phyloP scores from a whole-genome alignment of 2,329 filamentous ascomycete species.

The Thelonectria discophora region DNA sequence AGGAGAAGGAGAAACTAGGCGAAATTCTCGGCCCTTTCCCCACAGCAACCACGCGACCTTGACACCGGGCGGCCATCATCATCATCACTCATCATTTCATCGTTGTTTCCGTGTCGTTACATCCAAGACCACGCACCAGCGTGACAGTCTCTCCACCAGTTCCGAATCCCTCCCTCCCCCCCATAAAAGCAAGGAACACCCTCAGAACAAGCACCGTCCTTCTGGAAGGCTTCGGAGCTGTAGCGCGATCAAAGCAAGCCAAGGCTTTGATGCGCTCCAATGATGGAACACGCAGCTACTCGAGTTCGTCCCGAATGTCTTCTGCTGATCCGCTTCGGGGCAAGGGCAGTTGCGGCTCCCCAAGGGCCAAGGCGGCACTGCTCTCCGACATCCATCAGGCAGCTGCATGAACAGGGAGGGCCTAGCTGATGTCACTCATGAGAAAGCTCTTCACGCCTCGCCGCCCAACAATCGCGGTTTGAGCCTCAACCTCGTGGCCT shows the following conservation, averaged over 20 bases:
- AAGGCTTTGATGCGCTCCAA: conserved; percentile 37
- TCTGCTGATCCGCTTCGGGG: neutral
- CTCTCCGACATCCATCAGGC: conserved; percentile 8
- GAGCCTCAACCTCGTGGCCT: conserved; percentile 23
- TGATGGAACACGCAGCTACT: conserved; percentile 6
- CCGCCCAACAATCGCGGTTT: conserved; percentile 11
- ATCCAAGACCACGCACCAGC: neutral
- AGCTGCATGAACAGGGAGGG: conserved; percentile 23
- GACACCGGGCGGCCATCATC: conserved; percentile 18
- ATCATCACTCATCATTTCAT: neutral
- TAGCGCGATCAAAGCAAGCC: conserved; percentile 29
- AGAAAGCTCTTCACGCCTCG: conserved; percentile 3
- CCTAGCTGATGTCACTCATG: conserved; percentile 33
- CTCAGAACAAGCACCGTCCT: neutral
- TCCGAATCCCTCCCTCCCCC: neutral
- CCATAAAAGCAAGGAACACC: too few relatives aligned
- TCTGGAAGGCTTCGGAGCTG: conserved; percentile 1
- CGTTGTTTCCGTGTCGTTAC: neutral
- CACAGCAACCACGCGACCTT: conserved; percentile 31
- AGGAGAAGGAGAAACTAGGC: conserved; percentile 32
- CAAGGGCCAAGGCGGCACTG: conserved; percentile 14
- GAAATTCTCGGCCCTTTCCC: conserved; percentile 39
- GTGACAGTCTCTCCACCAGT: neutral
- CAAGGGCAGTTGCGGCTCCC: conserved; percentile 1
- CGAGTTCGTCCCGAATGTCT: neutral